Conservation (phyloP, 768 basidiomycete species). For the Scleroderma bovista region DNA sequence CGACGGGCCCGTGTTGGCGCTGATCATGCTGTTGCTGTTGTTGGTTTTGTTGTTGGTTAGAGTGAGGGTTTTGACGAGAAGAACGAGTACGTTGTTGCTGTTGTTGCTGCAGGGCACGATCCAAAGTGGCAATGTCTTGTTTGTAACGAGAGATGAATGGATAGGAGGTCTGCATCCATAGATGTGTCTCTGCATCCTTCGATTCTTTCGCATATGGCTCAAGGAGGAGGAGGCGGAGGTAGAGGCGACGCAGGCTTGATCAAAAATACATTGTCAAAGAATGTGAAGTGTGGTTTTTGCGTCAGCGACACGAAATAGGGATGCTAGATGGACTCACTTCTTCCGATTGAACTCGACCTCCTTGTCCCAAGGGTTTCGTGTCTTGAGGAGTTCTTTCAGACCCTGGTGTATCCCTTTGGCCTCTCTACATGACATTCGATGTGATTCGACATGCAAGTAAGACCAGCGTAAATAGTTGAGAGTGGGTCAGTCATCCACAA, state of each 20-base stretch:
- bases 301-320: constrained; percentile 6
- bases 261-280: neutral
- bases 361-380: constrained; percentile 73
- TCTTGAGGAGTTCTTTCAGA: constrained; percentile 70
- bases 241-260: constrained; percentile 60
- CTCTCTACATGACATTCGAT: constrained; percentile 46
- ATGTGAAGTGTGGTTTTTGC: too few species aligned
- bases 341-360: constrained; percentile 85
- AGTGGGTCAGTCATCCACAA: neutral
- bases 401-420: constrained; percentile 70
- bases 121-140: constrained; percentile 61
- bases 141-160: constrained; percentile 81
- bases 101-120: constrained; percentile 44
- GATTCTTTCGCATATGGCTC: constrained; percentile 68
- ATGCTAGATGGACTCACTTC: constrained; percentile 49
- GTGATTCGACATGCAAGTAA: too few species aligned
- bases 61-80: constrained; percentile 25
- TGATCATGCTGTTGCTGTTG: constrained; percentile 4
- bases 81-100: neutral
- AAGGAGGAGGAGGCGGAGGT: constrained; percentile 62
- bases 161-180: constrained; percentile 94
- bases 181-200: constrained; percentile 73
- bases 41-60: constrained; percentile 12
- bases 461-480: neutral
- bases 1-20: constrained; percentile 52